Evolutionary conservation across 1,284 basidiomycete genomes (phyloP).

Genomic region (Sporisorium scitamineum): DNA sequence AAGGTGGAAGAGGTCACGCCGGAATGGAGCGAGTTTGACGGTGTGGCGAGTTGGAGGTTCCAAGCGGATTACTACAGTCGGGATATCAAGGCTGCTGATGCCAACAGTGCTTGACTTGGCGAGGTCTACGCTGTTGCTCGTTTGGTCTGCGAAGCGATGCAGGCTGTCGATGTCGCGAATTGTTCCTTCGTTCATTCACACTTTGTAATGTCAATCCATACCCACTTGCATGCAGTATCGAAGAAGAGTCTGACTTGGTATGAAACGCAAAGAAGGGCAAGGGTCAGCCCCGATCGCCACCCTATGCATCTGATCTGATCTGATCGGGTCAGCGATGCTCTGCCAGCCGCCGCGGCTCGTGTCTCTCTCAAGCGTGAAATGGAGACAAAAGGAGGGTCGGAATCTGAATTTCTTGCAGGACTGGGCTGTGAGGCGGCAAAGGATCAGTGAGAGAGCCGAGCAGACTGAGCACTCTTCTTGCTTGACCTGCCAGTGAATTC

Average conservation of each 20-base stretch:
- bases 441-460: too few species aligned
- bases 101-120: constrained; percentile 10
- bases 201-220: not conserved
- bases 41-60: constrained; percentile 39
- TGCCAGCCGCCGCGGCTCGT: not conserved
- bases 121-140: not conserved
- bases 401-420: constrained; percentile 3
- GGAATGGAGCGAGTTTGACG: constrained; percentile 45
- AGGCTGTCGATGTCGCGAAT: too few species aligned
- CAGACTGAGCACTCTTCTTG: too few species aligned
- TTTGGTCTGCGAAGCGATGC: too few species aligned
- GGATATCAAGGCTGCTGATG: constrained; percentile 38
- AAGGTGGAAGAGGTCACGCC: constrained; percentile 19
- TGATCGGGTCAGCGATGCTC: too few species aligned
- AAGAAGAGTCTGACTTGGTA: not conserved
- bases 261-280: too few species aligned
- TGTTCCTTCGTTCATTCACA: not conserved
- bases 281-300: not conserved
- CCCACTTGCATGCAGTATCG: not conserved
- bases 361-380: constrained; percentile 7
- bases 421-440: not conserved
- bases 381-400: constrained; percentile 1
- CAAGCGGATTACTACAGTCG: constrained; percentile 31
- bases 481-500: too few species aligned
- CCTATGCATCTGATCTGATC: too few species aligned